A percentile compares a stretch with the other conserved stretches of the same genome.
These are phyloP conservation scores for Stephania japonica DNA, from an alignment of 164 flowering plant species.

Conservation along the genomic window DNA sequence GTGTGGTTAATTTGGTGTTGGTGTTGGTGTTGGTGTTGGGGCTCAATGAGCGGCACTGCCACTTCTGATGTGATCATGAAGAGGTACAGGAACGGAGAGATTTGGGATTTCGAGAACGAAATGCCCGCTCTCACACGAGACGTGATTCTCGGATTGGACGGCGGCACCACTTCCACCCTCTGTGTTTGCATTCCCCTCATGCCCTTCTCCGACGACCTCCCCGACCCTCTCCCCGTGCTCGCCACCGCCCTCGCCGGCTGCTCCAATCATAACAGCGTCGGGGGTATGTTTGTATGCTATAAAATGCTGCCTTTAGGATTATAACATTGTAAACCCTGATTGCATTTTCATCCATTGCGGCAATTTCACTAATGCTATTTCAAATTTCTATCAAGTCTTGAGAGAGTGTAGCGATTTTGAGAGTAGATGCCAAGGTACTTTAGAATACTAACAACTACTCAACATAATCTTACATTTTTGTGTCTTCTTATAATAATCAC, in stretches of 20 bases:
- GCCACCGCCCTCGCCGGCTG: conserved; percentile 81
- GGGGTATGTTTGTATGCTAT: conserved; percentile 54
- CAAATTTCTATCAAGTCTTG: no score
- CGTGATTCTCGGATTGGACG: conserved; percentile 73
- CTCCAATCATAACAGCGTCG: conserved; percentile 87
- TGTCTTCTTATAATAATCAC: no score
- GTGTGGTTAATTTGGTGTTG: no score
- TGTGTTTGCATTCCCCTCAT: conserved; percentile 71
- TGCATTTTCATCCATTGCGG: no score
- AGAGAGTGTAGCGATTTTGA: no score
- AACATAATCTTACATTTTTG: no score
- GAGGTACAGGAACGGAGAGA: conserved; percentile 50
- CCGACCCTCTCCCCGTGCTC: conserved; percentile 64
- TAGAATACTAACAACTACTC: no score
- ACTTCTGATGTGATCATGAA: conserved; percentile 31
- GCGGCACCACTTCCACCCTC: conserved; percentile 83
- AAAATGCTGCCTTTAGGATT: no score
- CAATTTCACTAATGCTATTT: no score
- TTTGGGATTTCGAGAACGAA: conserved; percentile 48
- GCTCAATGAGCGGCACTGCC: not conserved
- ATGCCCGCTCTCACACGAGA: conserved; percentile 12
- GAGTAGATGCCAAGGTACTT: no score
- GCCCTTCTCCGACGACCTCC: conserved; percentile 34
- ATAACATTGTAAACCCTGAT: no score
- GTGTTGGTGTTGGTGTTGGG: not conserved